phyloP scores from a whole-genome alignment of 805 yeast genomes.

The Ogataea ganodermae region DNA sequence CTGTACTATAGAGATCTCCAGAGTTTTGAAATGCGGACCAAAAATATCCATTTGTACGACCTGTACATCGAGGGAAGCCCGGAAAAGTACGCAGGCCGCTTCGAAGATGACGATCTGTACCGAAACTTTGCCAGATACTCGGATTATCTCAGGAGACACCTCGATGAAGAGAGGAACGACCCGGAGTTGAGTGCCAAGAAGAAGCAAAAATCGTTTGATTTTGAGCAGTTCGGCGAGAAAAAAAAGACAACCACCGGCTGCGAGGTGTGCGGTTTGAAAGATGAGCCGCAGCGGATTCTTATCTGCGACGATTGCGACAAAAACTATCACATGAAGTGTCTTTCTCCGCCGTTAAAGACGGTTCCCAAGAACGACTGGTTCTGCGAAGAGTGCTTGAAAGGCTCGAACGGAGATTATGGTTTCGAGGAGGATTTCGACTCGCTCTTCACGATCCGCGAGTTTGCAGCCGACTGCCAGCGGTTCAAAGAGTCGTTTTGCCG shows the following conservation, averaged over 20 bases:
- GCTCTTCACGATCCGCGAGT: constrained; percentile 50
- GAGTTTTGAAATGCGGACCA: background rate
- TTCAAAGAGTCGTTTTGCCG: constrained; percentile 49
- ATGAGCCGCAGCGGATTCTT: constrained; percentile 49
- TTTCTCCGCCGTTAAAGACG: constrained; percentile 53
- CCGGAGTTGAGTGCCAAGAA: background rate
- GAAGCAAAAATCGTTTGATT: constrained; percentile 7
- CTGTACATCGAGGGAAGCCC: constrained; percentile 23
- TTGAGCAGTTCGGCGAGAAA: constrained; percentile 7
- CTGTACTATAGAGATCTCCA: constrained; percentile 8
- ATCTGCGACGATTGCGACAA: constrained; percentile 76
- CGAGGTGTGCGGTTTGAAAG: constrained; percentile 46
- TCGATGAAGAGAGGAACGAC: constrained; percentile 1
- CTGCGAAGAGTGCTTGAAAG: constrained; percentile 82
- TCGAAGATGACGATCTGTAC: constrained; percentile 17
- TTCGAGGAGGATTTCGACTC: constrained; percentile 68
- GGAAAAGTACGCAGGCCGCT: constrained; percentile 6
- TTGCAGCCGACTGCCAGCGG: constrained; percentile 54
- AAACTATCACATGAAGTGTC: constrained; percentile 66
- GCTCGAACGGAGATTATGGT: constrained; percentile 80
- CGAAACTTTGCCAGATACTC: constrained; percentile 22
- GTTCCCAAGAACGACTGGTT: constrained; percentile 71
- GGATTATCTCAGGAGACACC: constrained; percentile 18
- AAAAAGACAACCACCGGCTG: constrained; percentile 26
- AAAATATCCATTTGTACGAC: constrained; percentile 35